These are phyloP conservation scores for Suillus brevipes DNA, from an alignment of 768 basidiomycete genomes.

Conservation along the genomic window DNA sequence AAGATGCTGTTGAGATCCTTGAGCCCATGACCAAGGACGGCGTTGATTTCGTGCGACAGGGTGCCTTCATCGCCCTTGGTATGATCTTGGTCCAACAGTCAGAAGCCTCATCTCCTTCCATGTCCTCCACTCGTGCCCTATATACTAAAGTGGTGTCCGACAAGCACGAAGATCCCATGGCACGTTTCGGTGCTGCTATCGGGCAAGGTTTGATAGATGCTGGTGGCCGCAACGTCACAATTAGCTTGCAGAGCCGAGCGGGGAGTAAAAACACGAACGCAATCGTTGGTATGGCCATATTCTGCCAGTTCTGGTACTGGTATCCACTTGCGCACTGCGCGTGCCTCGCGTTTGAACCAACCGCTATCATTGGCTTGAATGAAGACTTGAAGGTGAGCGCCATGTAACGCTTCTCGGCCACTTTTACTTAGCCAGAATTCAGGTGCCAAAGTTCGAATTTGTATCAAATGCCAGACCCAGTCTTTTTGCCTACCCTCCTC, in stretches of 20 bases:
- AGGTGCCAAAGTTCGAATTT: conserved; percentile 95
- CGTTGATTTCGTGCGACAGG: conserved; percentile 98
- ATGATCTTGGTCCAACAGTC: conserved; percentile 98
- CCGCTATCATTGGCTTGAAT: conserved; percentile 90
- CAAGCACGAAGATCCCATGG: conserved; percentile 99
- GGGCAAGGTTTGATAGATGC: conserved; percentile 98
- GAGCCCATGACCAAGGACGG: conserved; percentile 99
- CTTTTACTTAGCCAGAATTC: not conserved
- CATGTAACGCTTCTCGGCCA: conserved; percentile 5
- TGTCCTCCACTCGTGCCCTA: conserved; percentile 76
- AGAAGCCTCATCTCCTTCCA: conserved; percentile 82
- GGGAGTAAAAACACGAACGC: conserved; percentile 92
- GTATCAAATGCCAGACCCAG: conserved; percentile 88
- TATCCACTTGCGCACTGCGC: conserved; percentile 95
- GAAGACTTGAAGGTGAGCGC: conserved; percentile 66
- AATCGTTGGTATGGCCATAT: conserved; percentile 96
- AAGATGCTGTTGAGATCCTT: conserved; percentile 95
- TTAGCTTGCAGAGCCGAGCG: conserved; percentile 89
- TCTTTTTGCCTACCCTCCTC: conserved; percentile 87
- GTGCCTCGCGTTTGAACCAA: conserved; percentile 91
- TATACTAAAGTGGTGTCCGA: conserved; percentile 90
- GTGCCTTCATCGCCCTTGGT: conserved; percentile 91
- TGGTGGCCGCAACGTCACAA: conserved; percentile 94
- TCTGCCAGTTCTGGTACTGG: conserved; percentile 99
- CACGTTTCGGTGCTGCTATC: conserved; percentile 93